Evolutionary conservation across 2,329 filamentous ascomycete species (phyloP), one percentile per base, ranked within the genome.

Genomic region (Diaporthe humulicola): DNA sequence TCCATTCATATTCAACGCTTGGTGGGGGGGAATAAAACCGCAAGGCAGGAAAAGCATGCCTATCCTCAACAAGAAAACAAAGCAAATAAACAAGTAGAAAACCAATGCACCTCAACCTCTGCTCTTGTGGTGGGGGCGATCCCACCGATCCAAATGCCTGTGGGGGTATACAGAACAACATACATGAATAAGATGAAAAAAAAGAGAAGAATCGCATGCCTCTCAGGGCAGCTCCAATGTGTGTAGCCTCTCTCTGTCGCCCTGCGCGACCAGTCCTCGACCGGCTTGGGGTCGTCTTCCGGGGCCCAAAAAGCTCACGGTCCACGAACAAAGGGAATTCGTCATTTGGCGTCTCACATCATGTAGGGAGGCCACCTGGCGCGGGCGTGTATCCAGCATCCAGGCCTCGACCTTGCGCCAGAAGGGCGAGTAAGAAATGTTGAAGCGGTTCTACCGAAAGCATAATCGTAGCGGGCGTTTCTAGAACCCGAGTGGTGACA

Each of bases 401-500:
- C 22, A 38, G 73, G 75, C 70, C 75, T 70, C 71, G 78, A 76
- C 70, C 38, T 72, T 64, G 52, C 54, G 30, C 64, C 64, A 38
- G 64, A 67, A 67, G 45, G 64, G 15, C 48, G 48, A 52, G 40
- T 52, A 67, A 42, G 38, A 50, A 64, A 33, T 75, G 22, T n/a
- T 33, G 71, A 28, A 33, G 45, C 52, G 22, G 66, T 22, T 74
- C 74, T 75, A 60, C 75, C 76, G 73, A 73, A 75, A 75, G 71
- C 74, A 76, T 73, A 79, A 77, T 70, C 77, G 75, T 71, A 71
- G 77, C 73, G 69, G 74, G 70, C 74, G 19, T 67, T 38, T 72
- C 74, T 82, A 90, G 77, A 92, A 89, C 76, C 90, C 89, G 80
- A 92, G 84, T 17, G 91, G 91, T 48, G 91, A 93, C 61, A 93